Conservation (phyloP, 441 rosid genomes). For the Syzygium malaccense region DNA sequence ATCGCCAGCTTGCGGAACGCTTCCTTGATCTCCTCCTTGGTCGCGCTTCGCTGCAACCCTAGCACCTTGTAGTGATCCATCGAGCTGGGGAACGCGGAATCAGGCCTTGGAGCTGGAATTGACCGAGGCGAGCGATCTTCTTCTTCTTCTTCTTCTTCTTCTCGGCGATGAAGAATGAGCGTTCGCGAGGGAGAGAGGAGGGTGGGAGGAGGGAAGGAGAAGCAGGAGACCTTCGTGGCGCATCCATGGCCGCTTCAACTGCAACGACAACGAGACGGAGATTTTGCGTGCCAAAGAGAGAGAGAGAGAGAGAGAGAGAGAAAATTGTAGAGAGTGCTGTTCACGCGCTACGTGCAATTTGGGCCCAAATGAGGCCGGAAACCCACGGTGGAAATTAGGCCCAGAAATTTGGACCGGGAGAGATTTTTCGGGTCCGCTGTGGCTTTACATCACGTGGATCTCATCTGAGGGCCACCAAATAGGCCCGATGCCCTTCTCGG, state of each 20-base stretch:
- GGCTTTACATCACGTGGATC: background rate
- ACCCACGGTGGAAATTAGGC: background rate
- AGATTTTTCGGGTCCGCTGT: background rate
- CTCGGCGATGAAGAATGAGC: background rate
- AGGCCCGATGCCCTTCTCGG: background rate
- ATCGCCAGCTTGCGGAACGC: slow-evolving; percentile 76
- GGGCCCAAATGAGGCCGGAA: background rate
- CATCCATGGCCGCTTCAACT: background rate
- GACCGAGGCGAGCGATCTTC: background rate
- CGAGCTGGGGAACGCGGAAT: background rate
- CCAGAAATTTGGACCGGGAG: background rate
- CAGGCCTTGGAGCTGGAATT: background rate
- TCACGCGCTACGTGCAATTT: background rate
- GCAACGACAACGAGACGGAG: background rate
- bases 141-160: background rate
- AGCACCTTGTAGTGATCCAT: slow-evolving; percentile 67
- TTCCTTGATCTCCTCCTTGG: slow-evolving; percentile 71
- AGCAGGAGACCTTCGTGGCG: background rate
- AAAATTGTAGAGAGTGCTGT: background rate
- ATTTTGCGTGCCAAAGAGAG: background rate
- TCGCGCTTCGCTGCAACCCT: slow-evolving; percentile 53
- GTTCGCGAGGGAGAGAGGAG: background rate
- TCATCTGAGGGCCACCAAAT: no score
- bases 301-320: background rate
- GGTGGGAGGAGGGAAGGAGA: background rate